A percentile compares a stretch with the other conserved stretches of the same genome.
Conservation (phyloP, 1,139 yeast species). For the Suhomyces taliae region DNA sequence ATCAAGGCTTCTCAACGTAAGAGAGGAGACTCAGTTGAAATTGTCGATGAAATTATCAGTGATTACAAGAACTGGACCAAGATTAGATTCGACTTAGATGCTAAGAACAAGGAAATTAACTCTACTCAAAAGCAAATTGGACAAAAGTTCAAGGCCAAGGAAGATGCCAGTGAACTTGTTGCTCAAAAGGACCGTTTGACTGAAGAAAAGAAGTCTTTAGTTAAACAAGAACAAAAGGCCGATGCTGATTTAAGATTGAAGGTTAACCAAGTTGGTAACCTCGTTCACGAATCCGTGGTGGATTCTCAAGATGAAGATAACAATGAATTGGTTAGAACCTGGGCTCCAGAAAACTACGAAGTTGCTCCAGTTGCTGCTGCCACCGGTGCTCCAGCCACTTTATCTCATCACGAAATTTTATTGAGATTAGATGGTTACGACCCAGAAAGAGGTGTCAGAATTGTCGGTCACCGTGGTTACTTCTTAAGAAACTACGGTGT, state of each 20-base stretch:
- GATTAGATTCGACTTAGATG: constrained; percentile 90
- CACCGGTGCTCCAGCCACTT: constrained; percentile 71
- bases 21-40: constrained; percentile 91
- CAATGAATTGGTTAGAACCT: constrained; percentile 81
- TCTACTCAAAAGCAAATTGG: constrained; percentile 92
- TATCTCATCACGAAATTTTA: constrained; percentile 94
- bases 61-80: constrained; percentile 93
- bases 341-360: constrained; percentile 71
- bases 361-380: constrained; percentile 67
- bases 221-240: constrained; percentile 72
- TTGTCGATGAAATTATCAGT: constrained; percentile 90
- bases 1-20: constrained; percentile 88
- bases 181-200: constrained; percentile 76
- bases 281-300: constrained; percentile 90
- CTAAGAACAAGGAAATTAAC: constrained; percentile 81
- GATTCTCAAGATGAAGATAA: constrained; percentile 86
- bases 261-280: constrained; percentile 88
- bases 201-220: constrained; percentile 65
- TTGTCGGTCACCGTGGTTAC: constrained; percentile 98
- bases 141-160: constrained; percentile 87
- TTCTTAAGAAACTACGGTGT: constrained; percentile 95
- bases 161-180: constrained; percentile 83
- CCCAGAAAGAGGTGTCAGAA: constrained; percentile 97
- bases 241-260: constrained; percentile 73
- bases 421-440: constrained; percentile 96